A percentile compares a stretch with the other conserved stretches of the same genome.
Evolutionary conservation across 2,329 filamentous ascomycete species (phyloP).

Genomic region (Graphilbum fragrans): DNA sequence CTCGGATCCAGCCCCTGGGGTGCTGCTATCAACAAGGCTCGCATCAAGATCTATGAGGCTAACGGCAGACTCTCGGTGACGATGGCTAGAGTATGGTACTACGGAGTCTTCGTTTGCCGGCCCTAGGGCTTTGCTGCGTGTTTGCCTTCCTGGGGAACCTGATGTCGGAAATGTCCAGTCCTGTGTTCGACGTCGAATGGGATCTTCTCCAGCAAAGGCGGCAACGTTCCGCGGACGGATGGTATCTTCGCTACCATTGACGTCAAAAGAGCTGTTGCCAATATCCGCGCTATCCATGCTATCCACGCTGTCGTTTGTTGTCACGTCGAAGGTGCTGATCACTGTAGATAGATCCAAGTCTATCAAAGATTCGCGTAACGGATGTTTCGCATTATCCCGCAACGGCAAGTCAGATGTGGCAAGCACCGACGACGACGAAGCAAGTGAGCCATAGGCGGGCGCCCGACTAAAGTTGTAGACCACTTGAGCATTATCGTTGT

Average conservation of each 20-base stretch:
- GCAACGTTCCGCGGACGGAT: too few relatives aligned
- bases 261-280: too few relatives aligned
- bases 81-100: conserved; percentile 9
- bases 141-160: too few relatives aligned
- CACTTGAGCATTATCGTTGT: conserved; percentile 48
- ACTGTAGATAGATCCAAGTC: conserved; percentile 44
- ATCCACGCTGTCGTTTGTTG: conserved; percentile 37
- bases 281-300: too few relatives aligned
- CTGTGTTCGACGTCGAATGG: conserved; percentile 24
- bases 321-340: conserved; percentile 35
- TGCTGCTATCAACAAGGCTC: too few relatives aligned
- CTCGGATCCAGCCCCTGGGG: too few relatives aligned
- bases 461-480: conserved; percentile 35
- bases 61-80: conserved; percentile 21
- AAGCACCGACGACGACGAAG: conserved; percentile 11
- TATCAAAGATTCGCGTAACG: conserved; percentile 49
- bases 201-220: conserved; percentile 29
- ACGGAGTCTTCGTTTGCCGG: conserved; percentile 31
- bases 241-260: too few relatives aligned
- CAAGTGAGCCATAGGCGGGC: too few relatives aligned
- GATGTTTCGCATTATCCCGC: conserved; percentile 40
- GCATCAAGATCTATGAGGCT: conserved; percentile 24
- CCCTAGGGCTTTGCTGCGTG: too few relatives aligned
- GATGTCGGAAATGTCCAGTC: conserved; percentile 46
- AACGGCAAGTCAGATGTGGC: conserved; percentile 52